Evolutionary conservation across 2,329 filamentous ascomycete species (phyloP).

Genomic region (Arthrobotrys megalospora): DNA sequence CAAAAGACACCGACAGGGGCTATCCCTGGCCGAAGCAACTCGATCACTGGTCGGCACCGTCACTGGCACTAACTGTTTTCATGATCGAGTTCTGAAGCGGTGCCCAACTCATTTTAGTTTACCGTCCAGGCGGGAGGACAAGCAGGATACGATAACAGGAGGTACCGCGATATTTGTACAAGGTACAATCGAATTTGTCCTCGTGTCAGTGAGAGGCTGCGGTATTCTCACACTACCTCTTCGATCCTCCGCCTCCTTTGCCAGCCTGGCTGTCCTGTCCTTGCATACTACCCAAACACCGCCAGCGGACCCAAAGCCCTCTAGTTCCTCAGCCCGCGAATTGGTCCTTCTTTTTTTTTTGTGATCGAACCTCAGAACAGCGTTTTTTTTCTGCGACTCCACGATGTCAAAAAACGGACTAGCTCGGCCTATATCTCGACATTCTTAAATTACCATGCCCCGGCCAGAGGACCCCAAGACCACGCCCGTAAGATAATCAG

Average conservation of each 20-base stretch:
- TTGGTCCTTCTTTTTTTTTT: constrained; percentile 24
- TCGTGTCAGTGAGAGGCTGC: constrained; percentile 34
- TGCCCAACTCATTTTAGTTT: constrained; percentile 27
- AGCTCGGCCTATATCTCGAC: constrained; percentile 56
- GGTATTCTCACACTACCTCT: constrained; percentile 18
- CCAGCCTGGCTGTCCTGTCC: constrained; percentile 56
- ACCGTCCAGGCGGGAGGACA: constrained; percentile 31
- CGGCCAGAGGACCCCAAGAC: constrained; percentile 50
- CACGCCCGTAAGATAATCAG: constrained; percentile 59
- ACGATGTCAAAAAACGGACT: constrained; percentile 55
- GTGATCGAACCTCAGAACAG: constrained; percentile 38
- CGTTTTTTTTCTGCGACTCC: constrained; percentile 41
- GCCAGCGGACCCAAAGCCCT: constrained; percentile 26
- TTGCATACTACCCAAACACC: constrained; percentile 22
- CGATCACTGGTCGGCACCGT: constrained; percentile 38
- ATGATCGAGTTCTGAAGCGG: constrained; percentile 27
- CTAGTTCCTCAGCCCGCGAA: constrained; percentile 18
- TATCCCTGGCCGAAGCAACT: constrained; percentile 34
- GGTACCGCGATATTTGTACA: constrained; percentile 60
- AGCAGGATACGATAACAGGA: constrained; percentile 53
- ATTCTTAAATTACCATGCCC: constrained; percentile 60
- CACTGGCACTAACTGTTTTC: constrained; percentile 53
- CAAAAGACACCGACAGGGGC: constrained; percentile 34
- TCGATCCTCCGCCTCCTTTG: constrained; percentile 48
- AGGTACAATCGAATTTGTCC: constrained; percentile 57